Conservation (phyloP, 352 stramenopile species). For the Phytophthora ramorum region DNA sequence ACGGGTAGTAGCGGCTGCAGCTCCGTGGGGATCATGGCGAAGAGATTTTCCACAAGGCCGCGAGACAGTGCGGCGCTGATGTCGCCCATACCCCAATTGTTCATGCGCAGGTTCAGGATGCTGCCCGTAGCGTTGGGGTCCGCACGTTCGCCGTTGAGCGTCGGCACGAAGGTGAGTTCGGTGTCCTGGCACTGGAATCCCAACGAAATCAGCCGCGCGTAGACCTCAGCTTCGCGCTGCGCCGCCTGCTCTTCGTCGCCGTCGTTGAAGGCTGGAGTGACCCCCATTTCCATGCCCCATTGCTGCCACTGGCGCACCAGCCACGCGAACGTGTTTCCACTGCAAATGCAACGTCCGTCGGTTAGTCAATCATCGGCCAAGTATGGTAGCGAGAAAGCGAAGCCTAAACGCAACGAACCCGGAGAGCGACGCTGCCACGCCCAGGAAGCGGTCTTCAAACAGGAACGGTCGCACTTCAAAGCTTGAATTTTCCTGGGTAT, state of each 20-base stretch:
- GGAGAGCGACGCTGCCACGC: conserved; percentile 78
- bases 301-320: conserved; percentile 65
- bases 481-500: conserved; percentile 27
- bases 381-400: not conserved
- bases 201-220: conserved; percentile 61
- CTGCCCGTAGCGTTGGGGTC: conserved; percentile 43
- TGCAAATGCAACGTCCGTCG: conserved; percentile 19
- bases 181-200: conserved; percentile 61
- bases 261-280: conserved; percentile 18
- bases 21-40: conserved; percentile 65
- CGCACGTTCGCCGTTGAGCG: conserved; percentile 71
- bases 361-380: not conserved
- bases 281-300: conserved; percentile 61
- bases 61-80: conserved; percentile 70
- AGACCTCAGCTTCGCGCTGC: conserved; percentile 41
- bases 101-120: conserved; percentile 58
- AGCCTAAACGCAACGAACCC: conserved; percentile 45
- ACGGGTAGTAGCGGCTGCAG: conserved; percentile 37
- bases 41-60: conserved; percentile 76
- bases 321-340: conserved; percentile 77
- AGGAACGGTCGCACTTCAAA: conserved; percentile 85
- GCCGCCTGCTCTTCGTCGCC: conserved; percentile 20
- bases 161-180: conserved; percentile 64
- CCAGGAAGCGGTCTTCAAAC: conserved; percentile 57
- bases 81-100: conserved; percentile 79